Evolutionary conservation across 139 green algal species (phyloP).

Genomic region (Tetraselmis chui): DNA sequence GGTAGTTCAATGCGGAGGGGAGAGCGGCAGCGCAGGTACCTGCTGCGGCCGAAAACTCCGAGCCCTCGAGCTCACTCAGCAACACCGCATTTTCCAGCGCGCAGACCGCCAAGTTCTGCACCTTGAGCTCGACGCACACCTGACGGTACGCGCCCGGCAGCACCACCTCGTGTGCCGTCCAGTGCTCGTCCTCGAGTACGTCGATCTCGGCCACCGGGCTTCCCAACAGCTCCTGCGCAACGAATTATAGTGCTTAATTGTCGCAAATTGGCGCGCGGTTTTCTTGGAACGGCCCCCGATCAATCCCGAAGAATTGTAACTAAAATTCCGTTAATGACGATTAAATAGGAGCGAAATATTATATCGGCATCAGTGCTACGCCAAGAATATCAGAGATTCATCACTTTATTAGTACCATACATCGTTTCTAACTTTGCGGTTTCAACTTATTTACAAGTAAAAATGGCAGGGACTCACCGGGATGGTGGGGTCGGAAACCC

Average conservation of each 20-base stretch:
- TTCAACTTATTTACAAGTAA: conserved; percentile 1
- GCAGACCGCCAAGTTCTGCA: conserved; percentile 78
- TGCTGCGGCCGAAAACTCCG: background rate
- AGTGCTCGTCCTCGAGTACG: background rate
- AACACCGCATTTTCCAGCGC: conserved; percentile 35
- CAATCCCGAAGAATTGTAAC: too few relatives aligned
- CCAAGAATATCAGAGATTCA: too few relatives aligned
- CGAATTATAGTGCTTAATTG: too few relatives aligned
- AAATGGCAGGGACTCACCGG: conserved; percentile 25
- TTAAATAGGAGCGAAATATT: too few relatives aligned
- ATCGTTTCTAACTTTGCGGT: too few relatives aligned
- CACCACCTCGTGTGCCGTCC: conserved; percentile 31
- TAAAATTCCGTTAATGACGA: too few relatives aligned
- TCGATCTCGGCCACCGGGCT: background rate
- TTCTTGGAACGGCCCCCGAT: too few relatives aligned
- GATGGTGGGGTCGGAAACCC: conserved; percentile 49
- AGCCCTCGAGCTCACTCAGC: conserved; percentile 66
- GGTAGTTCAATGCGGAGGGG: too few relatives aligned
- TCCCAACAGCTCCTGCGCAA: background rate
- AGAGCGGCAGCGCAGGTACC: background rate
- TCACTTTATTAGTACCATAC: too few relatives aligned
- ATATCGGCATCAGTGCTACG: too few relatives aligned
- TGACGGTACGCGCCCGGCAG: conserved; percentile 72
- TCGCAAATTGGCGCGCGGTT: too few relatives aligned
- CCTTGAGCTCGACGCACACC: conserved; percentile 75